phyloP scores from a whole-genome alignment of 2,329 filamentous ascomycete genomes.

The Emmonsiellopsis sp. region DNA sequence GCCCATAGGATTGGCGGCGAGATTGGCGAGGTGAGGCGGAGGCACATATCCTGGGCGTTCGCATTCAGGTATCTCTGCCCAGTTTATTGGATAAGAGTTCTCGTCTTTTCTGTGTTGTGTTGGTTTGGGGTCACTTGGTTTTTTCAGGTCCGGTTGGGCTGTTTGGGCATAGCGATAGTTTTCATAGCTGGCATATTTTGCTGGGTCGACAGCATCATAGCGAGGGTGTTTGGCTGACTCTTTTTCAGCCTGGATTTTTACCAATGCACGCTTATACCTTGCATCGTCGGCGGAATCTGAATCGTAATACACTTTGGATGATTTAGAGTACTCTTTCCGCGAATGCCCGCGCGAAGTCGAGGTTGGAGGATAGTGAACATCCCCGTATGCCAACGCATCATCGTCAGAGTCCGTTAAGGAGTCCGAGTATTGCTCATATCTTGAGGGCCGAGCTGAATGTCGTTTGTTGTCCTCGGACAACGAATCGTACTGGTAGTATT shows the following conservation, averaged over 20 bases:
- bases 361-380: conserved; percentile 9
- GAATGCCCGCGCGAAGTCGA: not conserved
- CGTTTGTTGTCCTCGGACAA: conserved; percentile 14
- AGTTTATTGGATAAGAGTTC: conserved; percentile 17
- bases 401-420: conserved; percentile 7
- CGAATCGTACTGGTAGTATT: conserved; percentile 10
- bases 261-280: conserved; percentile 8
- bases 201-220: conserved; percentile 6
- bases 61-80: conserved; percentile 30
- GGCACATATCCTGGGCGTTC: conserved; percentile 34
- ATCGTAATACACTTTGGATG: conserved; percentile 5
- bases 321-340: conserved; percentile 1
- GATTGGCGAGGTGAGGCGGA: conserved; percentile 14
- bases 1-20: not conserved
- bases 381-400: conserved; percentile 30
- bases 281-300: conserved; percentile 4
- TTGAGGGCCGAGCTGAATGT: conserved; percentile 4
- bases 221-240: not conserved
- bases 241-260: conserved; percentile 3
- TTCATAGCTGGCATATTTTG: conserved; percentile 25
- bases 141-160: conserved; percentile 10
- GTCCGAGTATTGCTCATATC: conserved; percentile 12
- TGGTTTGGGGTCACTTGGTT: conserved; percentile 11
- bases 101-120: conserved; percentile 11
- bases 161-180: conserved; percentile 24